Base-by-base conservation (phyloP, 495 filamentous ascomycete genomes). In the Neurospora tetraspora region DNA sequence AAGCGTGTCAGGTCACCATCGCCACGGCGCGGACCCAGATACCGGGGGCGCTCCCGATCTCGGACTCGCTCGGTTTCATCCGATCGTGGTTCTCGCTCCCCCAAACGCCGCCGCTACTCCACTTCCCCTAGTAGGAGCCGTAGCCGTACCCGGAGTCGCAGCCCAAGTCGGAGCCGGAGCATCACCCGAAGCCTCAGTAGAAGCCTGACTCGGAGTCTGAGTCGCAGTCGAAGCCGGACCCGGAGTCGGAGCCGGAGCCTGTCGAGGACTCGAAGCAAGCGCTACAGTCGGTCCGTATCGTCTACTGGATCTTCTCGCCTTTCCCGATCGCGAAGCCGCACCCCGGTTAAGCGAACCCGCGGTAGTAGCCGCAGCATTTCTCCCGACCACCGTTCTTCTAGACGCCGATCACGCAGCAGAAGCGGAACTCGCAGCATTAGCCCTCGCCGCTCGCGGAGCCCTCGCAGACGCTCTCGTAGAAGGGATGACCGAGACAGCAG, bases 1-100 rank as follows among this genome's bases (percentile, higher is more conserved):
- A 85, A 86, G 69, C 80, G 84, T 70, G 82, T 83, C 11, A 82
- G 85, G 53, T 85, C 85, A 36, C 77, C 82, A 61, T 85, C 85
- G 23, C 77, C 82, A 38, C 71, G 59, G 10, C 72, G 73, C 16
- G 75, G 37, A 14, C 65, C 77, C 14, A 76, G 70, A 68, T 74
- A 74, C 27, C 75, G 79, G 27, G 73, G 65, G 36, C 75, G 79
- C 10, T 72, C 76, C 27, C 53, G 53, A 65, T 65, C 53, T 16
- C 53, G 53, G 53, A 34, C 53, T n/a, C 75, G 75, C 8, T 76
- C 80, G 3, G 78, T 73, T 61, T 80, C 82, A 68, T 80, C 82
- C 2, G 78, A 72, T 38, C 74, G 75, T n/a, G 76, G 39, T 12
- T 75, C 80, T 9, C 78, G 72, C 5, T 72, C 78, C 11, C 75